Base-by-base conservation (phyloP, 768 basidiomycete species). In the Crucibulum laeve region DNA sequence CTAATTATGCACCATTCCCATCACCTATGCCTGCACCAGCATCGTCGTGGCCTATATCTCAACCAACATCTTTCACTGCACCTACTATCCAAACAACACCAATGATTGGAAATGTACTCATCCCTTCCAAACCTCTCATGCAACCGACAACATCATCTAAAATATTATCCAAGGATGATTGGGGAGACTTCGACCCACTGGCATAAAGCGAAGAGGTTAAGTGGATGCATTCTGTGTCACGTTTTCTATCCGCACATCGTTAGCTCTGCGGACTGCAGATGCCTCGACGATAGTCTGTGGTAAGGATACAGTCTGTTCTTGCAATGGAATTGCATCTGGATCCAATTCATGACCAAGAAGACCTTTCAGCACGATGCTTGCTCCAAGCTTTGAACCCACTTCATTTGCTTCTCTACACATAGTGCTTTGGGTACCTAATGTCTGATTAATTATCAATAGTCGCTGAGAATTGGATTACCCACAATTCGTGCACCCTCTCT, bases 111-210 rank as follows among this genome's bases (percentile, higher is more conserved):
- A 67, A 71, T 35, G 59, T 88, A 40, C 63, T 90, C 18, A 68
- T 76, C 3, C 89, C 88, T 3, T 80, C 80, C 14, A 80, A 73
- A 56, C 80, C 81, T 23, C 57, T 75, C 78, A 79, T 47, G 69
- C 76, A 8, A 63, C 73, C 8, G 55, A 59, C 35, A 42, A 52
- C 47, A 39, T 47, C 53, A 15, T 41, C 69, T 13, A 80, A 79
- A 49, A 73, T 69, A 37, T 52, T 73, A 11, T 73, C 79, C 24
- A 84, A 83, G 52, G 74, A 81, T 50, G 81, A 82, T 46, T 89
- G 85, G 84, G 79, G 79, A 18, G 89, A 87, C 58, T 91, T 91
- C 56, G 89, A 91, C 67, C 89, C 89, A 10, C 64, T 88, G 35
- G 71, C 76, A 40, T 85, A 62, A 45, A 18, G 26, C 21, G 49